Evolutionary conservation across 208 protist genomes (phyloP).

Genomic region (Acanthamoeba royreba): DNA sequence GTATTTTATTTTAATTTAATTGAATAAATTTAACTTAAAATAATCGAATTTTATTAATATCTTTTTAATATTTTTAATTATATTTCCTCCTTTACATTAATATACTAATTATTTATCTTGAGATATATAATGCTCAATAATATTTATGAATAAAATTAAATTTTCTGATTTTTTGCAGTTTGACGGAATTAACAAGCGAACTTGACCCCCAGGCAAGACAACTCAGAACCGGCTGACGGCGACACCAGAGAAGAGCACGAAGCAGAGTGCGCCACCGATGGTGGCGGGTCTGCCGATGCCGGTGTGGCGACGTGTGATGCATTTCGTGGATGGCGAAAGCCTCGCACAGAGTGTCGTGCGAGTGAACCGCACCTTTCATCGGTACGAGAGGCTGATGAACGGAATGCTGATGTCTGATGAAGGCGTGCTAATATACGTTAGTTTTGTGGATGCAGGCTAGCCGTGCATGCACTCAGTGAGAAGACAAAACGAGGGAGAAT

Average conservation of each 20-base stretch:
- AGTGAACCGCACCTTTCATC: not conserved
- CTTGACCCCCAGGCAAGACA: not conserved
- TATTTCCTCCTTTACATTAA: too few species aligned
- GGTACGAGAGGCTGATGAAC: too few species aligned
- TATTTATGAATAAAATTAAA: not conserved
- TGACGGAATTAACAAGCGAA: too few species aligned
- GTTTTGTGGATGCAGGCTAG: not conserved
- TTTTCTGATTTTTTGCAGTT: too few species aligned
- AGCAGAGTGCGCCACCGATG: not conserved
- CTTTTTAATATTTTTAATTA: too few species aligned
- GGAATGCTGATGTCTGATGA: not conserved
- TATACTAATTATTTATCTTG: not conserved
- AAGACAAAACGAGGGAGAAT: not conserved
- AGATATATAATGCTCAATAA: not conserved
- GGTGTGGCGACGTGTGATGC: not conserved
- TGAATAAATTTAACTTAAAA: too few species aligned
- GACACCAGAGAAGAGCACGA: not conserved
- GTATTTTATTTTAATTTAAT: not conserved
- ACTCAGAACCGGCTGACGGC: not conserved
- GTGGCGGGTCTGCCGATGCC: not conserved
- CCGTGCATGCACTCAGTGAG: not conserved
- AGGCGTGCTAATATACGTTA: not conserved
- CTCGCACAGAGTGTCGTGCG: not conserved
- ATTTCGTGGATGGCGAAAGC: not conserved
- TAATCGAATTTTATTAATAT: too few species aligned